These are phyloP conservation scores for Scheffersomyces titani DNA, from an alignment of 1,139 yeast genomes.

Conservation along the genomic window DNA sequence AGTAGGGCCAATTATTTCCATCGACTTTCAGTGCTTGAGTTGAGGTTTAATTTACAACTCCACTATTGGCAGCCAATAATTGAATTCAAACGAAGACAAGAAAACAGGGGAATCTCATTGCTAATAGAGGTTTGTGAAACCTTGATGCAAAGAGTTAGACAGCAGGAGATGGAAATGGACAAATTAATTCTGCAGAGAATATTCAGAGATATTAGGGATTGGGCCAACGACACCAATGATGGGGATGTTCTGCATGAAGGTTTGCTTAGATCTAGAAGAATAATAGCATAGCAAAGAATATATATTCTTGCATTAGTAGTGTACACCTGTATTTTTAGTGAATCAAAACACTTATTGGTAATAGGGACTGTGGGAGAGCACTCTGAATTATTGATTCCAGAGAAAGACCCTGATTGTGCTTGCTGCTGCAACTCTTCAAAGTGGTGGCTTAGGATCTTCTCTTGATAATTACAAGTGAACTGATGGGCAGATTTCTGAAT, in stretches of 20 bases:
- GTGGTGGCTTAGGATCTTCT: too few species aligned
- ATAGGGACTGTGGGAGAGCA: too few species aligned
- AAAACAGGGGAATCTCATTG: constrained; percentile 51
- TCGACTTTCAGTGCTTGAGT: constrained; percentile 71
- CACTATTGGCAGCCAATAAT: constrained; percentile 66
- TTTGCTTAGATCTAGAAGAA: constrained; percentile 13
- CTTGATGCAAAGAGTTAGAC: constrained; percentile 58
- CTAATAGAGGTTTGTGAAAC: constrained; percentile 78
- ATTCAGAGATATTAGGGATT: constrained; percentile 54
- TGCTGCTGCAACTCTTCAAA: too few species aligned
- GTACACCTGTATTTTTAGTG: neutral
- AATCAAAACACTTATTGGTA: too few species aligned
- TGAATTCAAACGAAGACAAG: constrained; percentile 65
- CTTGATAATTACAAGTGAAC: too few species aligned
- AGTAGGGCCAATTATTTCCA: constrained; percentile 45
- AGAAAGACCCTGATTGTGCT: too few species aligned
- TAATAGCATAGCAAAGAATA: neutral
- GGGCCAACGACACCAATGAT: constrained; percentile 55
- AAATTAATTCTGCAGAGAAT: constrained; percentile 53
- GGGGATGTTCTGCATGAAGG: constrained; percentile 31
- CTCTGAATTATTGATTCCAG: too few species aligned
- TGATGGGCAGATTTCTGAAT: too few species aligned
- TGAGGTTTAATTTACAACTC: constrained; percentile 61
- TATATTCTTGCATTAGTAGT: neutral
- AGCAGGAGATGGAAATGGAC: constrained; percentile 64